These are phyloP conservation scores for Akanthomyces dipterigenus DNA, from an alignment of 2,329 filamentous ascomycete genomes.

Conservation along the genomic window DNA sequence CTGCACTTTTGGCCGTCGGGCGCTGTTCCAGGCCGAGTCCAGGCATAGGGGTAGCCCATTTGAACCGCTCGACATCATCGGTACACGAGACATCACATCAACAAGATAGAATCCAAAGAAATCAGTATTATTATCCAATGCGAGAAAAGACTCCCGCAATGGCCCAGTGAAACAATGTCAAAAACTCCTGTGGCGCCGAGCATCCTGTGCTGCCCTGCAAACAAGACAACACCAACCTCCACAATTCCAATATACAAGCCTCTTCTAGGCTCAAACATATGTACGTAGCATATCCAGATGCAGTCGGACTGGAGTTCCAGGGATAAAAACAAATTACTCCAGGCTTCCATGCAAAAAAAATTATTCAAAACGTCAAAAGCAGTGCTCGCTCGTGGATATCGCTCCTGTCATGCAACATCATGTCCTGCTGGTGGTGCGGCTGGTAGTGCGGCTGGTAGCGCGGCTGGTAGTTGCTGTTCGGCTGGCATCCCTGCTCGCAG, in stretches of 20 bases:
- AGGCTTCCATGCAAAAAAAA: constrained; percentile 2
- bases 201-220: neutral
- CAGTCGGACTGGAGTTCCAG: neutral
- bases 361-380: neutral
- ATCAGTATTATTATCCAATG: constrained; percentile 4
- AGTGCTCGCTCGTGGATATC: constrained; percentile 1
- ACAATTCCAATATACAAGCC: neutral
- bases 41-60: neutral
- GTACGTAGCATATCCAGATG: constrained; percentile 1
- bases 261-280: neutral
- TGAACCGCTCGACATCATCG: neutral
- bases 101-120: neutral
- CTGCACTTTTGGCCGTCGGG: neutral
- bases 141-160: neutral
- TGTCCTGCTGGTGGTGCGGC: constrained; percentile 7
- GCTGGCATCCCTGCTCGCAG: neutral
- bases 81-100: neutral
- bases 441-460: neutral
- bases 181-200: constrained; percentile 4
- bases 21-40: neutral
- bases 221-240: neutral
- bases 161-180: neutral
- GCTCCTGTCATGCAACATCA: constrained; percentile 4
- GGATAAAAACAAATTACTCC: neutral
- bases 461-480: neutral